These are phyloP conservation scores for Xylaria palmicola DNA, from an alignment of 495 filamentous ascomycete species.

Conservation along the genomic window DNA sequence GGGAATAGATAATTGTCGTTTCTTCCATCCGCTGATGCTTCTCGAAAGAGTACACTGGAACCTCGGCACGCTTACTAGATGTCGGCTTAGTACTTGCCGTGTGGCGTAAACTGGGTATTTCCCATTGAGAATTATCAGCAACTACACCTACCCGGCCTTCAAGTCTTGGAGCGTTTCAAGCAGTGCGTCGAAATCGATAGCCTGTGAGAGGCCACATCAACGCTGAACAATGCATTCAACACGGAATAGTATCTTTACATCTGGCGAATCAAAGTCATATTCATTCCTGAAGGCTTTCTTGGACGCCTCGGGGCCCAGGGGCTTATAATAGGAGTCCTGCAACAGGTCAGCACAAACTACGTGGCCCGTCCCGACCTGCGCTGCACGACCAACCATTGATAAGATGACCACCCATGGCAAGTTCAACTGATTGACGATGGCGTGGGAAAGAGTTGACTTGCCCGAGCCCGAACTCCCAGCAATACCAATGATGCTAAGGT, in stretches of 20 bases:
- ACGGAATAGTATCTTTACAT: conserved; percentile 37
- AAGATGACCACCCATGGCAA: conserved; percentile 97
- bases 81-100: conserved; percentile 6
- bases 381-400: conserved; percentile 68
- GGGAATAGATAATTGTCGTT: conserved; percentile 89
- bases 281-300: conserved; percentile 79
- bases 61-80: conserved; percentile 80
- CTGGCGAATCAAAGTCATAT: conserved; percentile 93
- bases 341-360: conserved; percentile 13
- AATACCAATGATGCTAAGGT: conserved; percentile 91
- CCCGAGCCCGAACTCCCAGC: conserved; percentile 95
- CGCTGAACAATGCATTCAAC: not conserved
- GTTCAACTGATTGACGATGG: conserved; percentile 85
- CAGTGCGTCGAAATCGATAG: conserved; percentile 91
- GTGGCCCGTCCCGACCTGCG: not conserved
- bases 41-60: conserved; percentile 93
- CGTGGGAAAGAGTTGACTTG: conserved; percentile 92
- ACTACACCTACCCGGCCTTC: conserved; percentile 75
- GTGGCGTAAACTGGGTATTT: not conserved
- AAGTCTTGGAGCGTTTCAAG: conserved; percentile 79
- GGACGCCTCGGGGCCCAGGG: conserved; percentile 70
- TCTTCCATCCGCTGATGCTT: conserved; percentile 77
- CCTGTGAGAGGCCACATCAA: conserved; percentile 37
- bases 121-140: not conserved
- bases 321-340: conserved; percentile 96